phyloP scores from a whole-genome alignment of 2,329 filamentous ascomycete genomes.

The Aspergillus sergii region DNA sequence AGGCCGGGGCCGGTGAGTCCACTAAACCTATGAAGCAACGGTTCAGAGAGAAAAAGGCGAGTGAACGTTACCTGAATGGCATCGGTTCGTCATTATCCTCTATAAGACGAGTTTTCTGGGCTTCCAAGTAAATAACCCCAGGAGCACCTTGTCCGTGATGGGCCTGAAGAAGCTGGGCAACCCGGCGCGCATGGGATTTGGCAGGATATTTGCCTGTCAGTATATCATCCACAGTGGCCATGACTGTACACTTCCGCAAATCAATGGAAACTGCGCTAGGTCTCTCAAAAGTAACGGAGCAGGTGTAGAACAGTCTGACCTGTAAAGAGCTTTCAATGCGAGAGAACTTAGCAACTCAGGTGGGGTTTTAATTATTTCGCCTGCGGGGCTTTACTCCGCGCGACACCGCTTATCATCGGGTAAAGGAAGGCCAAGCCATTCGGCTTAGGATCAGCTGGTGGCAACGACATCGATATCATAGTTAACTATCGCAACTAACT shows the following conservation, averaged over 20 bases:
- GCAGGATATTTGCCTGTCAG: constrained; percentile 71
- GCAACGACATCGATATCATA: not conserved
- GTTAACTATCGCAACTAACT: not conserved
- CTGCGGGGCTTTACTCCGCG: constrained; percentile 2
- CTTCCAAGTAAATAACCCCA: constrained; percentile 86
- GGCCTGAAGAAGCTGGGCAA: constrained; percentile 74
- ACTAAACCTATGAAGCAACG: not conserved
- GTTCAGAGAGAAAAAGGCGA: not conserved
- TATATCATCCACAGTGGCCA: constrained; percentile 42
- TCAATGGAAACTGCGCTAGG: not conserved
- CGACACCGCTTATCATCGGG: not conserved
- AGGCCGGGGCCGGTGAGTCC: constrained; percentile 14
- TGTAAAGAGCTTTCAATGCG: not conserved
- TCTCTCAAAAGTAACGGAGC: not conserved
- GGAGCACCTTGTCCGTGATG: constrained; percentile 61
- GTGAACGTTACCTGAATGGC: constrained; percentile 69
- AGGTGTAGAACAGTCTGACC: not conserved
- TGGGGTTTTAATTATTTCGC: not conserved
- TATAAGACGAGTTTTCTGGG: constrained; percentile 74
- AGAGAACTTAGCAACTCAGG: not conserved
- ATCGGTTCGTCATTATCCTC: constrained; percentile 87
- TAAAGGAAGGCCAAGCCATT: not conserved
- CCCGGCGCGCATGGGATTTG: constrained; percentile 81
- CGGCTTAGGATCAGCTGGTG: not conserved
- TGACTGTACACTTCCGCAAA: constrained; percentile 16